Conservation (phyloP, 2,329 filamentous ascomycete species). For the Aureobasidium uvarum region DNA sequence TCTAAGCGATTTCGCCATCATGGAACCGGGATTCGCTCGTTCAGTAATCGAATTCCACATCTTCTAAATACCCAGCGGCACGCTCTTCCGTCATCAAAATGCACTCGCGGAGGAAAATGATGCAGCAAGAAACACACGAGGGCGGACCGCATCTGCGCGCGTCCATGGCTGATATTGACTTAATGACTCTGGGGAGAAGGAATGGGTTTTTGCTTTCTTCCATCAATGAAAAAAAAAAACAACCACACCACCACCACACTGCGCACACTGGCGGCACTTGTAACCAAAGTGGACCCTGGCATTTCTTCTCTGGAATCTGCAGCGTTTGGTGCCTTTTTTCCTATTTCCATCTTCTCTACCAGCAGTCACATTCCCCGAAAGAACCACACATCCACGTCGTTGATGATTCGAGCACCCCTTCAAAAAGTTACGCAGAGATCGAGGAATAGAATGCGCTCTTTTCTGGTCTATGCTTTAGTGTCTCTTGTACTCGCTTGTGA, state of each 20-base stretch:
- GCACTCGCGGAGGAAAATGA: conserved; percentile 9
- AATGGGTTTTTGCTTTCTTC: conserved; percentile 25
- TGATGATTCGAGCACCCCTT: background rate
- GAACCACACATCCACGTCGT: background rate
- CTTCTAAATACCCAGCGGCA: conserved; percentile 10
- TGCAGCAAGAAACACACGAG: background rate
- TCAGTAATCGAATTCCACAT: conserved; percentile 3
- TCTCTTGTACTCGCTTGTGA: background rate
- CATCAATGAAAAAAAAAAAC: conserved; percentile 23
- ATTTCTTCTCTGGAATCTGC: conserved; percentile 23
- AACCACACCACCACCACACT: conserved; percentile 15
- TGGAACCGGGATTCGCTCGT: background rate
- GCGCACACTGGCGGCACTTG: background rate
- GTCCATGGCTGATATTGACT: conserved; percentile 22
- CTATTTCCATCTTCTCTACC: conserved; percentile 5
- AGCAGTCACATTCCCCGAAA: conserved; percentile 6
- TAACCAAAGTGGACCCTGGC: conserved; percentile 23
- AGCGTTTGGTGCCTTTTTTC: conserved; percentile 23
- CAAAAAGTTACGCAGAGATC: conserved; percentile 14
- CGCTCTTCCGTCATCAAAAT: conserved; percentile 20
- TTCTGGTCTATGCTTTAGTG: background rate
- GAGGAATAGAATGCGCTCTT: conserved; percentile 9
- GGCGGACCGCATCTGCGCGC: conserved; percentile 20
- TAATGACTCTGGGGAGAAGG: conserved; percentile 17
- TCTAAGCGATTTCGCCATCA: conserved; percentile 42